These are phyloP conservation scores for Syzygium aqueum DNA, from an alignment of 345 rosid species.

Conservation along the genomic window DNA sequence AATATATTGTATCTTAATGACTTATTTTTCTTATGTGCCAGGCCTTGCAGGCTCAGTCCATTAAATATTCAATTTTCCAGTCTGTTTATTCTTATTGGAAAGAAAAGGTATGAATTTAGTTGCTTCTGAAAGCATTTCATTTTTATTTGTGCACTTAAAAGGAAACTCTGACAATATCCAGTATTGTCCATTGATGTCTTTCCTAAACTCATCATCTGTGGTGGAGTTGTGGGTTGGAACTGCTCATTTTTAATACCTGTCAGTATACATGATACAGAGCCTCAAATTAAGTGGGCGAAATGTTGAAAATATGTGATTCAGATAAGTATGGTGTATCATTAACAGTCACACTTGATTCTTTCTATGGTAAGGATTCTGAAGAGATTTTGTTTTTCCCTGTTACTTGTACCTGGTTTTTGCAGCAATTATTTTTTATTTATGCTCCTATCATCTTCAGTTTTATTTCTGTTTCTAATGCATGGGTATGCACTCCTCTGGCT, in stretches of 20 bases:
- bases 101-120: slow-evolving; percentile 51
- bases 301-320: not conserved
- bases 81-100: slow-evolving; percentile 84
- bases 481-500: not conserved
- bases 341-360: not conserved
- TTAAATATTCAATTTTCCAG: slow-evolving; percentile 57
- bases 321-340: not conserved
- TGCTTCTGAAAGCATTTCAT: not conserved
- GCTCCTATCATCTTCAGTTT: not conserved
- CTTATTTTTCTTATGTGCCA: slow-evolving; percentile 15
- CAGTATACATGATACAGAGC: not conserved
- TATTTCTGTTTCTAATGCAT: not conserved
- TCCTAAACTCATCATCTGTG: not conserved
- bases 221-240: not conserved
- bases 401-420: not conserved
- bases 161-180: not conserved
- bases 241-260: not conserved
- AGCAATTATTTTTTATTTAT: not conserved
- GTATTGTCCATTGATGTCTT: not conserved
- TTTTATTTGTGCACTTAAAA: not conserved
- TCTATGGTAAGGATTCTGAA: not conserved
- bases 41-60: slow-evolving; percentile 68
- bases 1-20: not conserved
- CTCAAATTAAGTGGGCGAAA: not conserved
- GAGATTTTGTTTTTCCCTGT: not conserved